Evolutionary conservation across 768 basidiomycete genomes (phyloP).

Genomic region (Lactarius sanguifluus): DNA sequence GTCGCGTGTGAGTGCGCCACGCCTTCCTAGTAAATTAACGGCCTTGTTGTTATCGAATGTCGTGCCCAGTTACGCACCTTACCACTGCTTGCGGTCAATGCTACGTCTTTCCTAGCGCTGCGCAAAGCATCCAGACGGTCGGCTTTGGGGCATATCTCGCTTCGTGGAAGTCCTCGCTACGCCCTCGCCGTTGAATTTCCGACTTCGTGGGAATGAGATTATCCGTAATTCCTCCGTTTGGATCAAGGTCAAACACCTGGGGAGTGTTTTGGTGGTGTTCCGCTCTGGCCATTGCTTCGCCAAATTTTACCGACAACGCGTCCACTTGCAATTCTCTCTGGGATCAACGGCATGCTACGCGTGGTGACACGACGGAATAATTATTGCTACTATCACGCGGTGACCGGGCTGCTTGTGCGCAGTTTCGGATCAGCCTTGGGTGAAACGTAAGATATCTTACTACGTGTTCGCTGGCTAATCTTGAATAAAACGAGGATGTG

Average conservation of each 20-base stretch:
- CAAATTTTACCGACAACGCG: slow-evolving; percentile 18
- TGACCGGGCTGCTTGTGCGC: slow-evolving; percentile 4
- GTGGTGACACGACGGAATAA: slow-evolving; percentile 18
- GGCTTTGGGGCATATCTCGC: background rate
- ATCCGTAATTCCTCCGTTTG: slow-evolving; percentile 12
- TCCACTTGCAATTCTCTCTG: slow-evolving; percentile 18
- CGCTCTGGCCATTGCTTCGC: slow-evolving; percentile 15
- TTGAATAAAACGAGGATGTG: background rate
- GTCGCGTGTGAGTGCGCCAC: background rate
- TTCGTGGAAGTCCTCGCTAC: background rate
- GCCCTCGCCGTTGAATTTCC: slow-evolving; percentile 6
- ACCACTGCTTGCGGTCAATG: background rate
- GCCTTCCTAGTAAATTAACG: background rate
- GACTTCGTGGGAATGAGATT: background rate
- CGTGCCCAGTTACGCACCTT: slow-evolving; percentile 4
- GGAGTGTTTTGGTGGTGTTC: background rate
- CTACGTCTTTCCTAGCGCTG: background rate
- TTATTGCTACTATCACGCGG: slow-evolving; percentile 19
- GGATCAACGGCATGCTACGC: slow-evolving; percentile 19
- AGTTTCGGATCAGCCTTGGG: slow-evolving; percentile 3
- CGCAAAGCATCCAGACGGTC: background rate
- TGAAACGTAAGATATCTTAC: slow-evolving; percentile 16
- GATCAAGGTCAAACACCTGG: slow-evolving; percentile 1
- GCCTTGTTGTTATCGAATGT: background rate
- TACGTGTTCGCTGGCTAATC: slow-evolving; percentile 8